These are phyloP conservation scores for Grigorovia humatica DNA, from an alignment of 805 yeast genomes.

Conservation along the genomic window DNA sequence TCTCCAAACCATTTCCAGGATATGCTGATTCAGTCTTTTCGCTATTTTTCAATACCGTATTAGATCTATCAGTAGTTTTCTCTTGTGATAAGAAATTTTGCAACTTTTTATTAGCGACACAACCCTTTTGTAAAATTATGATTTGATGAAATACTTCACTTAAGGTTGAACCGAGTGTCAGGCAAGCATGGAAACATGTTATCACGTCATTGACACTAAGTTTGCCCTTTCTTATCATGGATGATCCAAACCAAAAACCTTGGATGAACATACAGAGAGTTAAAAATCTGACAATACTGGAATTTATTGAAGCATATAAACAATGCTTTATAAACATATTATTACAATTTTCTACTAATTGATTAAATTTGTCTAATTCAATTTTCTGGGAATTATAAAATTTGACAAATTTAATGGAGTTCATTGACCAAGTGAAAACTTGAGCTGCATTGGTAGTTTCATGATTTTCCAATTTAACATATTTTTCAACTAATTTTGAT, in stretches of 20 bases:
- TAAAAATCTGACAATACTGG: constrained; percentile 45
- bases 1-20: constrained; percentile 6
- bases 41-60: background rate
- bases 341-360: constrained; percentile 25
- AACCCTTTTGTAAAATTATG: constrained; percentile 58
- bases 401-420: constrained; percentile 50
- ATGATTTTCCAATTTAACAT: constrained; percentile 47
- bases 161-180: constrained; percentile 56
- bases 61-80: background rate
- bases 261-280: constrained; percentile 74
- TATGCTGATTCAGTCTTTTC: background rate
- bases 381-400: constrained; percentile 42
- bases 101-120: constrained; percentile 51
- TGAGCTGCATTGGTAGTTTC: constrained; percentile 47
- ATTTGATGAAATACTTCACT: constrained; percentile 46
- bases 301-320: constrained; percentile 42
- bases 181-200: constrained; percentile 75
- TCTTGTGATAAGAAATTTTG: constrained; percentile 26
- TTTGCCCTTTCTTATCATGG: constrained; percentile 43
- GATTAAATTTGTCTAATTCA: constrained; percentile 40
- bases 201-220: constrained; percentile 54
- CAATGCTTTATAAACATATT: constrained; percentile 34
- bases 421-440: constrained; percentile 59
- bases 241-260: constrained; percentile 85
- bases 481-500: constrained; percentile 40